phyloP scores from a whole-genome alignment of 2,329 filamentous ascomycete genomes.

The Neophaeococcomyces mojaviensis region DNA sequence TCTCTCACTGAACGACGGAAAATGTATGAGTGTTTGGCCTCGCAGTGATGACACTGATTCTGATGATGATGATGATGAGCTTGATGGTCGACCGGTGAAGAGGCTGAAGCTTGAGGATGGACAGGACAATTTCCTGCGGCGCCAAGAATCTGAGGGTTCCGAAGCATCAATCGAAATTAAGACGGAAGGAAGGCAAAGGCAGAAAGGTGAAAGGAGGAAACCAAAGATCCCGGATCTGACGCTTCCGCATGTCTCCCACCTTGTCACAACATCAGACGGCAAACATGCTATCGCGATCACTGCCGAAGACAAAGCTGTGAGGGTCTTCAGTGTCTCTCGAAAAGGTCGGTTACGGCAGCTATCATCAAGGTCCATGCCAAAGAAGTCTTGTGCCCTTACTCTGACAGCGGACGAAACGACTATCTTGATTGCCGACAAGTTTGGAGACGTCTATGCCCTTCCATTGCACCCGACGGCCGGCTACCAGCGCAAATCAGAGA shows the following conservation, averaged over 20 bases:
- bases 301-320: constrained; percentile 83
- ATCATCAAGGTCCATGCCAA: constrained; percentile 76
- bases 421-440: constrained; percentile 85
- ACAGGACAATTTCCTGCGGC: constrained; percentile 14
- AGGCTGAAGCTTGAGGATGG: constrained; percentile 30
- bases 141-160: constrained; percentile 15
- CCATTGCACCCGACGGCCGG: constrained; percentile 53
- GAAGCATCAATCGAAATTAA: constrained; percentile 23
- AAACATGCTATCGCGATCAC: constrained; percentile 70
- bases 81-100: constrained; percentile 36
- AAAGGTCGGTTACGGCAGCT: constrained; percentile 57
- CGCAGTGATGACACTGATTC: constrained; percentile 23
- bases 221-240: constrained; percentile 16
- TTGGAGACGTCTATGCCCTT: constrained; percentile 88
- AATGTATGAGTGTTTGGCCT: constrained; percentile 56
- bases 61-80: constrained; percentile 24
- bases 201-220: constrained; percentile 19
- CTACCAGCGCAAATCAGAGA: constrained; percentile 28
- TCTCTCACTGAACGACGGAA: constrained; percentile 53
- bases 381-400: constrained; percentile 71
- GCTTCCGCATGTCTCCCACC: constrained; percentile 56
- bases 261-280: constrained; percentile 57
- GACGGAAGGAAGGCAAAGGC: constrained; percentile 16
- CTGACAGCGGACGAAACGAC: constrained; percentile 62
- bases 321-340: constrained; percentile 65